Evolutionary conservation across 1,139 yeast species (phyloP).

Genomic region (Eremothecium cymbalariae): DNA sequence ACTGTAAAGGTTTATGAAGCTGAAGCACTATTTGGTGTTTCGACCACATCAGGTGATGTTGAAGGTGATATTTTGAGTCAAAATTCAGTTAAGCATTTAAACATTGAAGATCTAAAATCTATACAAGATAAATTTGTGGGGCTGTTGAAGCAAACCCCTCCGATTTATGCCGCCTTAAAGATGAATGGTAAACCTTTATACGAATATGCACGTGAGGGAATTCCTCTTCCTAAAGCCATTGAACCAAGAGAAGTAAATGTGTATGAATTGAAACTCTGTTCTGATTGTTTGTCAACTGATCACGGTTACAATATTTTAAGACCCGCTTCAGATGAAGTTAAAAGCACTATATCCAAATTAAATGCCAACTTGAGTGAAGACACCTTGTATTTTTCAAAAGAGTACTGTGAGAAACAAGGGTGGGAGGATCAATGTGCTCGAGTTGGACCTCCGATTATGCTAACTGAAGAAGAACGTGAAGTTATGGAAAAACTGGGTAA

Average conservation of each 20-base stretch:
- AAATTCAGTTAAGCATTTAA: constrained; percentile 51
- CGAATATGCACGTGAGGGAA: constrained; percentile 87
- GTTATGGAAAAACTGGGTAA: constrained; percentile 26
- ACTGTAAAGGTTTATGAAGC: constrained; percentile 75
- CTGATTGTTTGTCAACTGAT: constrained; percentile 46
- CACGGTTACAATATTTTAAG: constrained; percentile 50
- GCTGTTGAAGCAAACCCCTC: constrained; percentile 80
- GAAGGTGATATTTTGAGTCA: constrained; percentile 73
- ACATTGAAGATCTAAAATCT: constrained; percentile 43
- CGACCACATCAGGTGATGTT: constrained; percentile 90
- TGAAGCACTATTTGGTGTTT: constrained; percentile 75
- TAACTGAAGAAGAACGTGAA: constrained; percentile 27
- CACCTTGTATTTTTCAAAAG: constrained; percentile 49
- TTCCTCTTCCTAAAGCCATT: constrained; percentile 74
- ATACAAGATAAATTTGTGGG: constrained; percentile 65
- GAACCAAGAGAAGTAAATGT: constrained; percentile 67
- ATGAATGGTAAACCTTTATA: constrained; percentile 91
- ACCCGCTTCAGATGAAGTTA: constrained; percentile 36
- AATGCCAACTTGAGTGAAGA: constrained; percentile 58
- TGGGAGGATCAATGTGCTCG: constrained; percentile 32
- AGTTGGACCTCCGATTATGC: constrained; percentile 31
- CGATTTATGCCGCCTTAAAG: constrained; percentile 87
- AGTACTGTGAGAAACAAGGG: constrained; percentile 40
- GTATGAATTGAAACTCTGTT: constrained; percentile 41
- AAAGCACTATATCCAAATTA: constrained; percentile 43